A percentile compares a stretch with the other conserved stretches of the same genome.
These are phyloP conservation scores for Fusarium annulatum DNA, from an alignment of 2,329 filamentous ascomycete species.

Conservation along the genomic window DNA sequence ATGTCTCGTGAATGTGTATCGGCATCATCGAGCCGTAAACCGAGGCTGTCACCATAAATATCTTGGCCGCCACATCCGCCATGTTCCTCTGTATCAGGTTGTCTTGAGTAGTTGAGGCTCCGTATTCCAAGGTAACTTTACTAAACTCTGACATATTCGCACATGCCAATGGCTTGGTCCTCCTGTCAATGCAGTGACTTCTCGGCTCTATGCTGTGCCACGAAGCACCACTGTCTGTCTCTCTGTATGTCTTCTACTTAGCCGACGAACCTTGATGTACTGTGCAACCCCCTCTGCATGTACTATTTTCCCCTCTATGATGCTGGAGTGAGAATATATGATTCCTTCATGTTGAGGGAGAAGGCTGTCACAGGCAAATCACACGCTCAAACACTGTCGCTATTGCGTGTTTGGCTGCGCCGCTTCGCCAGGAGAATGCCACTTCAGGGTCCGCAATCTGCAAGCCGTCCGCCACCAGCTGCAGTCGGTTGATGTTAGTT, in stretches of 20 bases:
- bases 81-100: background rate
- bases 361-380: slow-evolving; percentile 21
- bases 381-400: slow-evolving; percentile 18
- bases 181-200: background rate
- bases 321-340: background rate
- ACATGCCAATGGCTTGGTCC: slow-evolving; percentile 22
- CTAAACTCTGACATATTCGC: slow-evolving; percentile 7
- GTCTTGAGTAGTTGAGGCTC: slow-evolving; percentile 31
- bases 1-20: background rate
- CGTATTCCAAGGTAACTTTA: slow-evolving; percentile 2
- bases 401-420: slow-evolving; percentile 14
- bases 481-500: slow-evolving; percentile 11
- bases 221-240: slow-evolving; percentile 16
- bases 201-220: slow-evolving; percentile 30
- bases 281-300: background rate
- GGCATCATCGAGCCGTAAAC: slow-evolving; percentile 26
- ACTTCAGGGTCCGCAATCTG: slow-evolving; percentile 34
- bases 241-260: background rate
- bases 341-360: background rate
- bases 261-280: slow-evolving; percentile 12
- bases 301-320: background rate
- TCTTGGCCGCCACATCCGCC: slow-evolving; percentile 13
- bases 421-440: slow-evolving; percentile 16
- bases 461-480: slow-evolving; percentile 36
- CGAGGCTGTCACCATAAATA: slow-evolving; percentile 17